Conservation (phyloP, 2,329 filamentous ascomycete genomes). For the Juglanconis juglandina region DNA sequence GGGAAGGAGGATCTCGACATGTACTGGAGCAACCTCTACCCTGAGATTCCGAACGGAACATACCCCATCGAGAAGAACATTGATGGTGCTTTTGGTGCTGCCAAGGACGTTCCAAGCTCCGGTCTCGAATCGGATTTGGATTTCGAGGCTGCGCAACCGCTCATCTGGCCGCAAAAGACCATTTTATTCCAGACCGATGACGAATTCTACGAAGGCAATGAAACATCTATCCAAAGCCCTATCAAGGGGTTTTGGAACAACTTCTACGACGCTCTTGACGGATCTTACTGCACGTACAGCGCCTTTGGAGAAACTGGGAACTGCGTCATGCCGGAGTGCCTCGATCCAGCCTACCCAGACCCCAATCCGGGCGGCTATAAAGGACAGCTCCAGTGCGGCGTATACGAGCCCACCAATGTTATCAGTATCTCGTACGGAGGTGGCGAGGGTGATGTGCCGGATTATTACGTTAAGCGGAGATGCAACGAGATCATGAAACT, state of each 20-base stretch:
- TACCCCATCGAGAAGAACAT: conserved; percentile 23
- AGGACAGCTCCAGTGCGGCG: conserved; percentile 33
- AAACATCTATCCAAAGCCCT: conserved; percentile 5
- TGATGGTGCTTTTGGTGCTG: conserved; percentile 22
- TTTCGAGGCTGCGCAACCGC: conserved; percentile 43
- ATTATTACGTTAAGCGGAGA: conserved; percentile 41
- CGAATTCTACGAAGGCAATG: conserved; percentile 25
- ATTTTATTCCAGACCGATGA: conserved; percentile 29
- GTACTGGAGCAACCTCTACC: conserved; percentile 6
- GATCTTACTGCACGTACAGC: conserved; percentile 35
- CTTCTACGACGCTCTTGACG: conserved; percentile 4
- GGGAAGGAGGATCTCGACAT: conserved; percentile 6
- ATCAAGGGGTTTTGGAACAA: conserved; percentile 4
- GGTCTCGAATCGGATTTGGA: conserved; percentile 42
- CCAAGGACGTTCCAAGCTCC: background rate
- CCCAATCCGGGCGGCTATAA: conserved; percentile 46
- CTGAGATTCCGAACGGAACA: conserved; percentile 23
- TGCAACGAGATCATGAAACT: conserved; percentile 44
- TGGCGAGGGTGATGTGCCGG: conserved; percentile 43
- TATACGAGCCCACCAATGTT: conserved; percentile 44
- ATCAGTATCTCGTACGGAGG: conserved; percentile 46
- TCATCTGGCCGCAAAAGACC: conserved; percentile 47
- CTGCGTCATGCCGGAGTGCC: conserved; percentile 28
- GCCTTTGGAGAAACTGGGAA: conserved; percentile 45
- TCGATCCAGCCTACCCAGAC: conserved; percentile 48